Percentiles rank a stretch among this genome's conserved stretches.
These are phyloP conservation scores for Didymella pinodella DNA, from an alignment of 2,329 filamentous ascomycete genomes.

Conservation along the genomic window DNA sequence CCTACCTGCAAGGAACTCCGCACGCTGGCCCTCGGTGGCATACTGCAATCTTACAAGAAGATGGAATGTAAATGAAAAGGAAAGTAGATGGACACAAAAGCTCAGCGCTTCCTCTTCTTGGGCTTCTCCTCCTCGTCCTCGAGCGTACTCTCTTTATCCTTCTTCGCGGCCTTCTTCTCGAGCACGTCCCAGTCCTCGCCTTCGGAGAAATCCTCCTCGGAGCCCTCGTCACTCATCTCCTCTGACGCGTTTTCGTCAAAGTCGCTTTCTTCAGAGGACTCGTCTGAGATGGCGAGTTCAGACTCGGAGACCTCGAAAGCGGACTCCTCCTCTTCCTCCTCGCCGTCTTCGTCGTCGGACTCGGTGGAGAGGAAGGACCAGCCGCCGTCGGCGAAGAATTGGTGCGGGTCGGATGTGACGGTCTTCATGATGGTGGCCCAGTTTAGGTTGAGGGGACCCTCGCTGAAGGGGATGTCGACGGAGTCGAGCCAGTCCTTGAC, in stretches of 20 bases:
- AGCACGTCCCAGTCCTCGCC: conserved; percentile 95
- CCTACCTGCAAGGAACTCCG: conserved; percentile 2
- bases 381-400: conserved; percentile 93
- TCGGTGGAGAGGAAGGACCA: conserved; percentile 93
- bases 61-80: background rate
- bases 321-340: conserved; percentile 83
- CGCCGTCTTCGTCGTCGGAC: conserved; percentile 80
- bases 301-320: conserved; percentile 91
- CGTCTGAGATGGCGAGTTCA: conserved; percentile 76
- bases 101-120: conserved; percentile 71
- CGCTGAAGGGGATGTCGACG: conserved; percentile 91
- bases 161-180: conserved; percentile 80
- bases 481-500: conserved; percentile 98
- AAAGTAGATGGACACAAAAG: background rate
- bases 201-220: conserved; percentile 61
- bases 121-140: conserved; percentile 65
- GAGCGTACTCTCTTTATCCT: conserved; percentile 64
- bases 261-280: conserved; percentile 85
- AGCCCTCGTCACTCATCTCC: conserved; percentile 74
- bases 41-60: conserved; percentile 18
- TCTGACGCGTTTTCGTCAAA: conserved; percentile 89
- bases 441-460: conserved; percentile 96
- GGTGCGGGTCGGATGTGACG: conserved; percentile 89
- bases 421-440: conserved; percentile 99
- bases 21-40: conserved; percentile 2